These are phyloP conservation scores for Cryphonectria carpinicola DNA, from an alignment of 2,329 filamentous ascomycete species.

Conservation along the genomic window DNA sequence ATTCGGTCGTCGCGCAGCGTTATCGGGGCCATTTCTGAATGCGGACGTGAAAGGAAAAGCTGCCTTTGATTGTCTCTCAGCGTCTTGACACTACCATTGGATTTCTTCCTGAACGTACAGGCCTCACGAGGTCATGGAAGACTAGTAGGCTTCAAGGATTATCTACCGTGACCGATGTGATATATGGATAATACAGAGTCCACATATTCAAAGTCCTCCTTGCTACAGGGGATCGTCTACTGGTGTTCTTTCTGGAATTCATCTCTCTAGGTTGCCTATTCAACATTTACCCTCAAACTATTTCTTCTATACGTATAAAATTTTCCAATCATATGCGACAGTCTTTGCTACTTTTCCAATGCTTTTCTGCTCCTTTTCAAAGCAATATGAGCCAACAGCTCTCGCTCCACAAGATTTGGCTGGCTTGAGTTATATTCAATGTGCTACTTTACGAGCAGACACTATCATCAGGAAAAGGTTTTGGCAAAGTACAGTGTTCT, in stretches of 20 bases:
- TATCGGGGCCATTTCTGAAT: background rate
- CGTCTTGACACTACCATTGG: background rate
- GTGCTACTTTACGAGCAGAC: too few species aligned
- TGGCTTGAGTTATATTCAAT: too few species aligned
- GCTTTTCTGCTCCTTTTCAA: too few species aligned
- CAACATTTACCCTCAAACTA: background rate
- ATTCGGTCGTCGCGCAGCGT: background rate
- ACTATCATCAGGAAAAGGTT: background rate
- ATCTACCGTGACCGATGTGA: too few species aligned
- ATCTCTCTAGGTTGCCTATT: background rate
- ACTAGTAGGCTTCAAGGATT: background rate
- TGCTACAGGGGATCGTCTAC: background rate
- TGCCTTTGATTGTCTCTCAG: background rate
- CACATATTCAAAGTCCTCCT: too few species aligned
- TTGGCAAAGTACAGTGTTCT: background rate
- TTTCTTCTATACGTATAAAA: background rate
- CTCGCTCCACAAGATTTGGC: too few species aligned
- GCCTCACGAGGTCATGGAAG: background rate
- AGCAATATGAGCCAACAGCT: too few species aligned
- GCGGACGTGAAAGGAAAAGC: too few species aligned
- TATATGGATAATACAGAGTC: too few species aligned
- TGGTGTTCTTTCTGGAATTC: background rate
- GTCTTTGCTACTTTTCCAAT: too few species aligned
- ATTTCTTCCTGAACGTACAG: background rate
- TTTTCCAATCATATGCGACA: too few species aligned